Evolutionary conservation across 2,329 filamentous ascomycete genomes (phyloP).

Genomic region (Aurifilum marmelostoma): DNA sequence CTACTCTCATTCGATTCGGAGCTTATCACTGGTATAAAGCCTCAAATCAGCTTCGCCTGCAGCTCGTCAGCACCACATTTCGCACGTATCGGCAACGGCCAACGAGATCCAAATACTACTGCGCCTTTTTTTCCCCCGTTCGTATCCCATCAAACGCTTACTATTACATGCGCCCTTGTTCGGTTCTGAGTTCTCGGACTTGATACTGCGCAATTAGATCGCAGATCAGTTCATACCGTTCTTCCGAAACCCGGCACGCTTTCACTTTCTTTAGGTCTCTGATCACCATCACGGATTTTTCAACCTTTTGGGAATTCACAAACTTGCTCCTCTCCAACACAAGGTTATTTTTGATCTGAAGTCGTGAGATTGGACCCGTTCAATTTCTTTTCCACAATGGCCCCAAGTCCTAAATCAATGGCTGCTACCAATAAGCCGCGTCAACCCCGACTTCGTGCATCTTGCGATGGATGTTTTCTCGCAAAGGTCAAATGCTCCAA

Average conservation of each 20-base stretch:
- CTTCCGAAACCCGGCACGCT: conserved; percentile 2
- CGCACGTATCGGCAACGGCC: conserved; percentile 22
- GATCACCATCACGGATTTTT: not conserved
- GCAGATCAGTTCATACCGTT: not conserved
- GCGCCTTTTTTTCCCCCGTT: not conserved
- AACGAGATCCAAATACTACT: not conserved
- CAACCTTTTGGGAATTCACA: not conserved
- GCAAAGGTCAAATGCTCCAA: conserved; percentile 62
- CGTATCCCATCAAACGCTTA: not conserved
- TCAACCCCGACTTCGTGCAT: conserved; percentile 49
- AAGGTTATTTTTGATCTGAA: not conserved
- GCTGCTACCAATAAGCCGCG: conserved; percentile 39
- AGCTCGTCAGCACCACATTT: conserved; percentile 1
- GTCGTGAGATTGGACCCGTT: too few species aligned
- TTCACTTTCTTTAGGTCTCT: not conserved
- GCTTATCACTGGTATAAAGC: not conserved
- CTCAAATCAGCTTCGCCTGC: not conserved
- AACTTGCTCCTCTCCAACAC: not conserved
- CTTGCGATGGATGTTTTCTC: conserved; percentile 58
- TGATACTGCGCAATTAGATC: not conserved
- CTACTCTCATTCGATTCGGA: not conserved
- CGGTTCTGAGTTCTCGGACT: not conserved
- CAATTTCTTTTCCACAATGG: not conserved
- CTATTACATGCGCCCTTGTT: not conserved
- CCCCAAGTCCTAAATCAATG: conserved; percentile 17